Percentiles rank a stretch among this genome's conserved stretches.
Evolutionary conservation across 768 basidiomycete species (phyloP).

Genomic region (Lentinus brumalis): DNA sequence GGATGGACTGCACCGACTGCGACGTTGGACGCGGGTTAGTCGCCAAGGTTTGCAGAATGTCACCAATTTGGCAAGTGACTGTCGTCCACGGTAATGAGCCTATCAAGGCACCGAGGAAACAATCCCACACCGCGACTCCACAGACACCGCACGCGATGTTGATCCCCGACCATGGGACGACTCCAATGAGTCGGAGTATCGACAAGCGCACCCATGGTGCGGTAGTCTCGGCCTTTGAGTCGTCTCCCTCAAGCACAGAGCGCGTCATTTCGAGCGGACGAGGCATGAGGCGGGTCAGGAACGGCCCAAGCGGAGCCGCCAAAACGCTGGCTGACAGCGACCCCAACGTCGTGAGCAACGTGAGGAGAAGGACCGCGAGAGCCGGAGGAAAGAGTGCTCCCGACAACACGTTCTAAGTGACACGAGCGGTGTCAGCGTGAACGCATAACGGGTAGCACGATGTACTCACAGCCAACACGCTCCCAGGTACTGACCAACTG

Average conservation of each 20-base stretch:
- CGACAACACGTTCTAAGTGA: conserved; percentile 78
- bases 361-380: conserved; percentile 79
- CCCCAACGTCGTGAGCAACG: conserved; percentile 83
- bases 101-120: conserved; percentile 80
- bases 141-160: conserved; percentile 96
- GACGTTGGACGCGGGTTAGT: conserved; percentile 68
- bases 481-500: conserved; percentile 95
- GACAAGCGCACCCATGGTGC: conserved; percentile 82
- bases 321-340: conserved; percentile 82
- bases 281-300: conserved; percentile 80
- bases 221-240: conserved; percentile 38
- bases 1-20: conserved; percentile 81
- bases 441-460: conserved; percentile 12
- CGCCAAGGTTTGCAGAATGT: conserved; percentile 83
- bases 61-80: conserved; percentile 88
- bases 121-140: conserved; percentile 74
- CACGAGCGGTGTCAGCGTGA: conserved; percentile 4
- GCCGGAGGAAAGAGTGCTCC: conserved; percentile 85
- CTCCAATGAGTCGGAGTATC: conserved; percentile 85
- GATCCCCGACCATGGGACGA: conserved; percentile 97
- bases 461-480: conserved; percentile 79
- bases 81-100: conserved; percentile 89
- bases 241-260: conserved; percentile 71
- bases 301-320: conserved; percentile 81
- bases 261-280: conserved; percentile 85